phyloP scores from a whole-genome alignment of 2,329 filamentous ascomycete species.

The Dendrostoma leiphaemia region DNA sequence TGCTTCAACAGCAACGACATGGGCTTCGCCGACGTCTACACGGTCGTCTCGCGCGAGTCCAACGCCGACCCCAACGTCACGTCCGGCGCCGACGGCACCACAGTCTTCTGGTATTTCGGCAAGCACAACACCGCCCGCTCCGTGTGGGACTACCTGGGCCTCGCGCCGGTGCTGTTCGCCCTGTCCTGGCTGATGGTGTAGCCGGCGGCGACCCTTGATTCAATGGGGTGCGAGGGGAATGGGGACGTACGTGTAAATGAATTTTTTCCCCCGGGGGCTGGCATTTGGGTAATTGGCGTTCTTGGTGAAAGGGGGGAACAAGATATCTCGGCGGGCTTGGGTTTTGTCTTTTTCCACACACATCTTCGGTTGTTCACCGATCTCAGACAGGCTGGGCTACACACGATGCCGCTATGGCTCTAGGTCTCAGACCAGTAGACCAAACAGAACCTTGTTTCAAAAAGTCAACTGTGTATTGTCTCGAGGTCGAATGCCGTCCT shows the following conservation, averaged over 20 bases:
- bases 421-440: no score
- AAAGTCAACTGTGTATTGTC: no score
- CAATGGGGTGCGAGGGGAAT: background rate
- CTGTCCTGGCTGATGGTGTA: constrained; percentile 32
- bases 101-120: constrained; percentile 26
- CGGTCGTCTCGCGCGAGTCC: constrained; percentile 51
- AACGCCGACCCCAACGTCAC: constrained; percentile 33
- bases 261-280: no score
- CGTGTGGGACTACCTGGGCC: constrained; percentile 34
- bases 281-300: background rate
- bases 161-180: constrained; percentile 38
- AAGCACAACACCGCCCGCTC: constrained; percentile 20
- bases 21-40: constrained; percentile 75
- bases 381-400: background rate
- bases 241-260: no score
- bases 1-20: constrained; percentile 86
- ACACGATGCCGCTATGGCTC: background rate
- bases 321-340: constrained; percentile 12
- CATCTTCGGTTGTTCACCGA: background rate
- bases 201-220: background rate
- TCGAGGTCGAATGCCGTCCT: no score
- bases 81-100: constrained; percentile 26
- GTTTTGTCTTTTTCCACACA: background rate
- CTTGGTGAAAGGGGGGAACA: background rate
- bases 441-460: no score